Conservation (phyloP, 306 rosid genomes). For the Cucurbita ficifolia region DNA sequence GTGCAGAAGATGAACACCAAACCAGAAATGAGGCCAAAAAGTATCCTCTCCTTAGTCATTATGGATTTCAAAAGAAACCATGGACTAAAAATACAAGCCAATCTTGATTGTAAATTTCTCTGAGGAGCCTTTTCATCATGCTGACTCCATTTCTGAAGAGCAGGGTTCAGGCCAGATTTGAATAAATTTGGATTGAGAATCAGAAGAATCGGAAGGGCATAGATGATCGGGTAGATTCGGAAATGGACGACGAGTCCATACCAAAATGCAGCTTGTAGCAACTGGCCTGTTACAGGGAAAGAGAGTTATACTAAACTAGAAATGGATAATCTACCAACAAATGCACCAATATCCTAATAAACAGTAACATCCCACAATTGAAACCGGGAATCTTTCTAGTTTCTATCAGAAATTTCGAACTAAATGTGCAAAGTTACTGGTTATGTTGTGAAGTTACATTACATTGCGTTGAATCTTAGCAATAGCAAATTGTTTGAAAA, state of each 20-base stretch:
- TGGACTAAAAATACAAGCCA: conserved; percentile 12
- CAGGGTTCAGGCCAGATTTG: conserved; percentile 45
- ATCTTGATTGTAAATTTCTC: conserved; percentile 11
- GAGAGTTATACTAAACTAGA: conserved; percentile 6
- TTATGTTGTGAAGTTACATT: not conserved
- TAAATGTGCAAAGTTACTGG: not conserved
- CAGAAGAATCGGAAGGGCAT: conserved; percentile 60
- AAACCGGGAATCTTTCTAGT: not conserved
- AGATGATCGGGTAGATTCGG: conserved; percentile 76
- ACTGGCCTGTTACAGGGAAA: conserved; percentile 37
- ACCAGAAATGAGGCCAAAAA: conserved; percentile 61
- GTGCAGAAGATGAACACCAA: conserved; percentile 52
- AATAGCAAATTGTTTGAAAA: not conserved
- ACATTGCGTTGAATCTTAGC: not conserved
- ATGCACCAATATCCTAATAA: not conserved
- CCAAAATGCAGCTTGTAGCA: conserved; percentile 91
- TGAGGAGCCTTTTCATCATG: conserved; percentile 21
- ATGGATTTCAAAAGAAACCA: conserved; percentile 30
- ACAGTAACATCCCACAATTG: not conserved
- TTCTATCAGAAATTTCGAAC: not conserved
- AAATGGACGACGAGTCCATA: conserved; percentile 90
- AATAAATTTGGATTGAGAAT: conserved; percentile 64
- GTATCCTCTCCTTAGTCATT: conserved; percentile 48
- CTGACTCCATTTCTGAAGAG: conserved; percentile 45
- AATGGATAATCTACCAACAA: not conserved